Evolutionary conservation across 2,329 filamentous ascomycete genomes (phyloP), one percentile per base, ranked within the genome.

Genomic region (Coniella vitis): DNA sequence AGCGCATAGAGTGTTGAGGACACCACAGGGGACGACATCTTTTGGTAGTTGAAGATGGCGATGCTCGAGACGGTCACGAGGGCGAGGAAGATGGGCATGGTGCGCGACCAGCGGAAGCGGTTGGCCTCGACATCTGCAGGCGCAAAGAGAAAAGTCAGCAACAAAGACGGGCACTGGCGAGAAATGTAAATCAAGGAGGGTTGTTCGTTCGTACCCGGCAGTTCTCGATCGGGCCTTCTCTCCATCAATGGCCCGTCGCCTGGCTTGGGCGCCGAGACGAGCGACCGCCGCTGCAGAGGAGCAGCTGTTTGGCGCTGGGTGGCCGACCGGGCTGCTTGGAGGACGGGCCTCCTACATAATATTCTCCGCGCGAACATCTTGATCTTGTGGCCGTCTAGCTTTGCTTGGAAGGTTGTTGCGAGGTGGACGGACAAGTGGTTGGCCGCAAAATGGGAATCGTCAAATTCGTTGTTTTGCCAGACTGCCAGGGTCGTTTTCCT

Each of bases 21-120:
- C n/a, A 96, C 87, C 25, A 91, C 79, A 47, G 86, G 87, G 21
- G 83, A 89, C n/a, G 87, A 89, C 49, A 84, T 81, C 68, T 96
- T 96, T 67, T 98, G 91, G 79, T 98, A 97, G 78, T 98, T 98
- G 85, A 98, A 97, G 68, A 98, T 96, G 58, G 86, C 88, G 52
- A 94, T 71, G 56, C 84, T 83, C 57, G 84, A 85, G 48, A 76
- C 74, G 42, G 79, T 78, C 58, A 95, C 81, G 55, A 88, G 72
- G 55, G 78, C 67, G 46, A 85, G 64, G 76, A 97, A 97, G 64
- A 95, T 71, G 47, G 91, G 91, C 31, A 95, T 68, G 1, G 88
- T 89, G 58, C 79, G 78, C 48, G 75, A 64, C 86, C 86, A 90
- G 57, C 75, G 74, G 63, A 80, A 79, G 42, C 62, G 63, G 49